phyloP scores from a whole-genome alignment of 176 grass and related monocot genomes.

The Thalia dealbata region DNA sequence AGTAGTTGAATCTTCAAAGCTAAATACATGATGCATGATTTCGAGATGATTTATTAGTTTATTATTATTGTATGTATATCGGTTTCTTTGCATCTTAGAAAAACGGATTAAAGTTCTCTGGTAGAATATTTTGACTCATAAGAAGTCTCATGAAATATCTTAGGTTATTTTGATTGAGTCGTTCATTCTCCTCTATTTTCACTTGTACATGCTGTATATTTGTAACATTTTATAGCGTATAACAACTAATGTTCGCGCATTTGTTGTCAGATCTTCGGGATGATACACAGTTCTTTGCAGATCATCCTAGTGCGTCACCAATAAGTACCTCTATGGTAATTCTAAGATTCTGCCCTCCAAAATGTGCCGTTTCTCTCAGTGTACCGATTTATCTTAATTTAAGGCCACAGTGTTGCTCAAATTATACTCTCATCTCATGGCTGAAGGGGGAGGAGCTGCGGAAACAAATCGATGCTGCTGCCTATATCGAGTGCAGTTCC shows the following conservation, averaged over 20 bases:
- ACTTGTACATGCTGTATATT: not conserved
- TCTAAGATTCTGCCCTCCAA: not conserved
- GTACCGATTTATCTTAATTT: not conserved
- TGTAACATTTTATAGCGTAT: too few species aligned
- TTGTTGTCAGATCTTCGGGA: slow-evolving; percentile 4
- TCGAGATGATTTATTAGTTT: not conserved
- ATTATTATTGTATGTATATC: not conserved
- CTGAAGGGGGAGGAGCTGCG: slow-evolving; percentile 31
- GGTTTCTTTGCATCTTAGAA: not conserved
- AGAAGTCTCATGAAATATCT: too few species aligned
- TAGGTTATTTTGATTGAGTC: too few species aligned
- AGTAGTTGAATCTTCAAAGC: not conserved
- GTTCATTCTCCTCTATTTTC: not conserved
- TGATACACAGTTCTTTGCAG: not conserved
- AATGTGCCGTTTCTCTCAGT: not conserved
- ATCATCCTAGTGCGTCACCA: not conserved
- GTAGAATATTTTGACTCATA: not conserved
- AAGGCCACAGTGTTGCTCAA: not conserved
- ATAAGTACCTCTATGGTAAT: not conserved
- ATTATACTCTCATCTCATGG: not conserved
- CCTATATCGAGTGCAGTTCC: slow-evolving; percentile 38
- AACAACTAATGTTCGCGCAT: not conserved
- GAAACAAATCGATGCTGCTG: slow-evolving; percentile 29
- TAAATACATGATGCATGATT: not conserved
- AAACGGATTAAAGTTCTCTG: not conserved